Conservation (phyloP, 805 yeast species). For the Monosporozyma siamensis region DNA sequence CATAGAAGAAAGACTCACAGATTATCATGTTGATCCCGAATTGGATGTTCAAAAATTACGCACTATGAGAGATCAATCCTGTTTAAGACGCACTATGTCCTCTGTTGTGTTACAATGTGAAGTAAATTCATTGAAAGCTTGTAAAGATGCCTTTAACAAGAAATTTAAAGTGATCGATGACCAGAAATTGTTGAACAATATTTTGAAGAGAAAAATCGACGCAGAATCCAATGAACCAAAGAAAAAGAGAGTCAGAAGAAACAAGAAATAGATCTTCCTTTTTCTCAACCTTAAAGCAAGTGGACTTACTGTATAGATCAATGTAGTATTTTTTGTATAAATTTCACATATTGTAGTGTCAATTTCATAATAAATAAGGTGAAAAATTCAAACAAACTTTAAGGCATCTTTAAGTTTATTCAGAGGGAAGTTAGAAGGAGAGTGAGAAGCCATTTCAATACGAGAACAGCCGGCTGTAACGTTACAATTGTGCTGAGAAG, state of each 20-base stretch:
- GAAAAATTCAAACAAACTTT: too few species aligned
- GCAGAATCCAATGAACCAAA: background rate
- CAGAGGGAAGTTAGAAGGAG: too few species aligned
- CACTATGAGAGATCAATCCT: constrained; percentile 10
- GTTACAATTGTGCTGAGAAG: too few species aligned
- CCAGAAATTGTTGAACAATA: constrained; percentile 48
- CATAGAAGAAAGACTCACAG: constrained; percentile 26
- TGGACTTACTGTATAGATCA: too few species aligned
- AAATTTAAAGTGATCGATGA: constrained; percentile 44
- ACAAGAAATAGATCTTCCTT: background rate
- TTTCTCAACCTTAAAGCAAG: too few species aligned
- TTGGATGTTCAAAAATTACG: constrained; percentile 2
- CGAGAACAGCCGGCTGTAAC: too few species aligned
- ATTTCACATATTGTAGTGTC: too few species aligned
- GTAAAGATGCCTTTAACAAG: constrained; percentile 23
- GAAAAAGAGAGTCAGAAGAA: constrained; percentile 3
- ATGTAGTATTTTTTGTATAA: too few species aligned
- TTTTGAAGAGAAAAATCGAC: constrained; percentile 40
- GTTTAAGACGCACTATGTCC: constrained; percentile 38
- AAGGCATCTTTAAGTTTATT: too few species aligned
- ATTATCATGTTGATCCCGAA: constrained; percentile 39
- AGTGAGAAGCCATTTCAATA: too few species aligned
- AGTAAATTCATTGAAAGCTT: constrained; percentile 37
- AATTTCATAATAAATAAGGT: too few species aligned
- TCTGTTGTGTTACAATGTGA: constrained; percentile 49